Evolutionary conservation across 2,329 filamentous ascomycete species (phyloP).

Genomic region (Monosporascus sp.): DNA sequence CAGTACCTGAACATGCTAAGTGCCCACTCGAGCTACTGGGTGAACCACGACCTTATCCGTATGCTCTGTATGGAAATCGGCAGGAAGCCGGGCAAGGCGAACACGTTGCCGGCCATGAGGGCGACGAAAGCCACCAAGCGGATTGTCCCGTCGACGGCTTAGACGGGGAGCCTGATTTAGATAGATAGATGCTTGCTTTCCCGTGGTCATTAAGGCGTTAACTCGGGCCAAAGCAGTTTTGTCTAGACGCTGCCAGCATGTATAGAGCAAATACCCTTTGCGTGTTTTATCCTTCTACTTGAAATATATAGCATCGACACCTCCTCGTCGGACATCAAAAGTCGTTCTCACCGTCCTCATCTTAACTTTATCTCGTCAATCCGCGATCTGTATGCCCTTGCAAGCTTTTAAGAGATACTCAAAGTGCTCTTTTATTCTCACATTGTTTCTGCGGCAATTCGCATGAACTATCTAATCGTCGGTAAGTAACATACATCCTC

Average conservation of each 20-base stretch:
- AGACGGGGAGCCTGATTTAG: conserved; percentile 1
- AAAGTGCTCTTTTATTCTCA: no score
- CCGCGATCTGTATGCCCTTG: no score
- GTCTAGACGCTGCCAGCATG: background rate
- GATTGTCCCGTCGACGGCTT: conserved; percentile 12
- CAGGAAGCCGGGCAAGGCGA: conserved; percentile 60
- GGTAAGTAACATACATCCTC: no score
- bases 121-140: conserved; percentile 50
- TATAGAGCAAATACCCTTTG: conserved; percentile 17
- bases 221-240: no score
- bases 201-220: background rate
- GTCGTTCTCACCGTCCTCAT: no score
- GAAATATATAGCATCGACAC: no score
- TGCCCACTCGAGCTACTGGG: conserved; percentile 94
- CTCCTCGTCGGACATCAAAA: no score
- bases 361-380: no score
- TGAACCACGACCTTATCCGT: conserved; percentile 78
- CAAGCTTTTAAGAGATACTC: no score
- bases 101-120: conserved; percentile 53
- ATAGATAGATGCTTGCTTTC: conserved; percentile 2
- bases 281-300: no score
- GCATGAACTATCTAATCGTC: no score
- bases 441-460: no score
- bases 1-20: conserved; percentile 97
- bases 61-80: conserved; percentile 88